Evolutionary conservation across 495 filamentous ascomycete genomes (phyloP).

Genomic region (Astrothelium macrocarpum): DNA sequence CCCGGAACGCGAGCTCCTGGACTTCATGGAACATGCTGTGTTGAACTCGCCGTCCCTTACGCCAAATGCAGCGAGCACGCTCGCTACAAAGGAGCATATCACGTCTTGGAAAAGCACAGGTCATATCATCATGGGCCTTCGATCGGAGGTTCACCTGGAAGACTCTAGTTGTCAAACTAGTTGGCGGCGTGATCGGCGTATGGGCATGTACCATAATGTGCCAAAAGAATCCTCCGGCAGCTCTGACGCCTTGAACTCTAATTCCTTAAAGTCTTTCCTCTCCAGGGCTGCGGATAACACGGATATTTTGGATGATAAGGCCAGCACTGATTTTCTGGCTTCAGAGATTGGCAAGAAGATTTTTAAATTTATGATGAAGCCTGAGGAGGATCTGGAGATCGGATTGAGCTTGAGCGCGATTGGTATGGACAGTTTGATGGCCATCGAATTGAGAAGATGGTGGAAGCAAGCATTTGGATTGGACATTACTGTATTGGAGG

Average conservation of each 20-base stretch:
- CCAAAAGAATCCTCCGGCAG: not conserved
- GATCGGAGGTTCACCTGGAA: slow-evolving; percentile 24
- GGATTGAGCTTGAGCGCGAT: slow-evolving; percentile 21
- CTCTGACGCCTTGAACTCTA: slow-evolving; percentile 10
- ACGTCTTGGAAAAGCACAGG: slow-evolving; percentile 19
- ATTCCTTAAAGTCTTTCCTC: slow-evolving; percentile 21
- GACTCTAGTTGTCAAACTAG: slow-evolving; percentile 25
- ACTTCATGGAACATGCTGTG: slow-evolving; percentile 12
- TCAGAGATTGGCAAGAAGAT: slow-evolving; percentile 30
- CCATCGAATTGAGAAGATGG: slow-evolving; percentile 42
- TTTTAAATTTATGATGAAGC: slow-evolving; percentile 32
- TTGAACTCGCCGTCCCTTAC: not conserved
- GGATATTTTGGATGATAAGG: slow-evolving; percentile 9
- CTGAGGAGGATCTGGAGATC: slow-evolving; percentile 35
- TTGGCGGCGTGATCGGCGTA: slow-evolving; percentile 34
- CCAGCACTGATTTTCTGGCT: slow-evolving; percentile 20
- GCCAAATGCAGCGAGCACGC: not conserved
- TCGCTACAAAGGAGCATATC: not conserved
- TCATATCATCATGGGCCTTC: slow-evolving; percentile 33
- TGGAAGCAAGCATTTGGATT: slow-evolving; percentile 30
- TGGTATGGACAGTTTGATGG: slow-evolving; percentile 39
- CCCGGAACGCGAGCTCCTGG: slow-evolving; percentile 14
- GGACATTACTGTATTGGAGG: slow-evolving; percentile 35
- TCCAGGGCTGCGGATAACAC: slow-evolving; percentile 13
- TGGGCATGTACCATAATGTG: slow-evolving; percentile 33